Base-by-base conservation (phyloP, 345 rosid species). In the Conringia planisiliqua region DNA sequence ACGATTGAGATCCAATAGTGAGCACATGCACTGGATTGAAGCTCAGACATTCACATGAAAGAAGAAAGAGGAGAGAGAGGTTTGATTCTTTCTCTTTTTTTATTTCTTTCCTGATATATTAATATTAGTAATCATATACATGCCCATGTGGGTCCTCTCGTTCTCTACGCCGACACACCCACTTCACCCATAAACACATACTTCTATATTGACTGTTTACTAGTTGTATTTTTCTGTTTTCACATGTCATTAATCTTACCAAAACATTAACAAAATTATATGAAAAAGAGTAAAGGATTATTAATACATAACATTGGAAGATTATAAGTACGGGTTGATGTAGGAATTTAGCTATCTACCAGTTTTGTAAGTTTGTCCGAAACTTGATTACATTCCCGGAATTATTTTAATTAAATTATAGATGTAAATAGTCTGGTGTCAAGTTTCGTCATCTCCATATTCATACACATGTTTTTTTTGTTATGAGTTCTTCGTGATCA, bases 11-110 rank as follows among this genome's bases (percentile, higher is more conserved):
- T 70, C 81, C 77, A 67, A n/a, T n/a, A 44, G 75, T 0, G 17
- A 68, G 62, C 78, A 79, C 82, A 79, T 79, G 82, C 51, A 68
- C n/a, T n/a, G n/a, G n/a, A n/a, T 30, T 33, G 78, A 79, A 72
- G 30, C 71, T 63, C 61, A 71, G 72, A 46, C 39, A 66, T 39
- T 75, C 79, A 75, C 70, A 69, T 72, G 77, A 36, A 36, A 54
- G 68, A 66, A 59, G 82, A 59, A 66, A 58, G 82, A 59, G 18
- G 75, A 39, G 64, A 68, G 56, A 62, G 26, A 76, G 17, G 16
- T 44, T 63, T 71, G 30, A 30, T 48, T 74, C 42, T 46, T 14
- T 47, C 14, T 13, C 39, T 3, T 7, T 9, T 51, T 48, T 10
- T 22, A 4, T n/a, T 12, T 32, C 24, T 50, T 27, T 20, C 12